A percentile compares a stretch with the other conserved stretches of the same genome.
These are phyloP conservation scores for Aspergillus aculeatinus DNA, from an alignment of 2,329 filamentous ascomycete species.

Conservation along the genomic window DNA sequence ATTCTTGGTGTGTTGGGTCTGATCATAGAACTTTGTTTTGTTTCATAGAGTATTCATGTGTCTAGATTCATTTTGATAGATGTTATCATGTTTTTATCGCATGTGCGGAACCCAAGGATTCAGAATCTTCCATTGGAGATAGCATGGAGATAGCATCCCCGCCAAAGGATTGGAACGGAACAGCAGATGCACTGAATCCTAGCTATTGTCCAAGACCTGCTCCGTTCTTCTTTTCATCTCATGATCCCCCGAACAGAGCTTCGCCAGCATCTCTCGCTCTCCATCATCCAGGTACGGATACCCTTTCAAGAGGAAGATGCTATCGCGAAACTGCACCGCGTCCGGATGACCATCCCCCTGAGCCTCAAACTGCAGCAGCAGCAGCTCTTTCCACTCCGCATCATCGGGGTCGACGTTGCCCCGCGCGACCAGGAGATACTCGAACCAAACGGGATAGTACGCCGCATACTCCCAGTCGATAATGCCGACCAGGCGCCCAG, in stretches of 20 bases:
- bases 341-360: constrained; percentile 22
- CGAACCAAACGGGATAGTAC: constrained; percentile 30
- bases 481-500: constrained; percentile 25
- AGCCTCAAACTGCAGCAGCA: constrained; percentile 18
- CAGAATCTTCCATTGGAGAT: no score
- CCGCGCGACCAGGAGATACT: constrained; percentile 35
- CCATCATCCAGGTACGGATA: constrained; percentile 23
- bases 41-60: no score
- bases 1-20: no score
- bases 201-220: no score
- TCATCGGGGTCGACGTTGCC: constrained; percentile 20
- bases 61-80: no score
- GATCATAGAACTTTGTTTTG: no score
- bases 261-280: constrained; percentile 16
- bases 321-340: constrained; percentile 22
- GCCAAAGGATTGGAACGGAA: rapidly evolving
- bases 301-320: constrained; percentile 19
- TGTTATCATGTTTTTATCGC: no score
- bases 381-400: constrained; percentile 25
- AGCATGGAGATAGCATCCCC: no score
- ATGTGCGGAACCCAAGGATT: no score
- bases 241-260: background rate
- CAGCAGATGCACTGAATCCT: no score
- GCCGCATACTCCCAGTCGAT: constrained; percentile 35
- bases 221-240: no score